Conservation (phyloP, 371 early-diverging fungal species). For the Cokeromyces recurvatus region DNA sequence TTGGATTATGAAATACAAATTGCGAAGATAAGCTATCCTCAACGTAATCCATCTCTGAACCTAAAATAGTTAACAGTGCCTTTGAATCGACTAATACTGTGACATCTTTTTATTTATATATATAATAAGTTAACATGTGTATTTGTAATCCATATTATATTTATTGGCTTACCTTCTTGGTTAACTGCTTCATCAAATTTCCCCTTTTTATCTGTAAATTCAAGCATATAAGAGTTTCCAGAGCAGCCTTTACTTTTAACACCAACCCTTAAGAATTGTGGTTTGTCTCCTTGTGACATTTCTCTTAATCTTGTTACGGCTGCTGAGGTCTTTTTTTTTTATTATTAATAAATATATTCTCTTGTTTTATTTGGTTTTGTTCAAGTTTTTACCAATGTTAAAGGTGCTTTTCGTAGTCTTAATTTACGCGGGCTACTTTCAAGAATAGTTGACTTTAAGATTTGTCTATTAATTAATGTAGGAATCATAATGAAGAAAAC, state of each 20-base stretch:
- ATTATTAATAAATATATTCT: too few species aligned
- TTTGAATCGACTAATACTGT: constrained; percentile 90
- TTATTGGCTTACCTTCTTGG: constrained; percentile 90
- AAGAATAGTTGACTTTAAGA: not conserved
- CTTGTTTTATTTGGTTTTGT: too few species aligned
- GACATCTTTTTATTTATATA: constrained; percentile 60
- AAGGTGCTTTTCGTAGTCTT: constrained; percentile 36
- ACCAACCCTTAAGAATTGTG: constrained; percentile 70
- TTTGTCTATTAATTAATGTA: not conserved
- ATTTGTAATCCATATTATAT: too few species aligned
- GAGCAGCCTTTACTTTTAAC: constrained; percentile 85
- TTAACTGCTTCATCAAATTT: constrained; percentile 87
- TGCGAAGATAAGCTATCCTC: constrained; percentile 83
- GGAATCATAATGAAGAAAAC: constrained; percentile 1
- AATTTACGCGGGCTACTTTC: constrained; percentile 2
- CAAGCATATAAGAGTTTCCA: constrained; percentile 83
- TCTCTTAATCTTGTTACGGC: constrained; percentile 61
- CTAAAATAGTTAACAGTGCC: constrained; percentile 87
- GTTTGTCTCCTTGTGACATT: constrained; percentile 51
- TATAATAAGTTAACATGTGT: too few species aligned
- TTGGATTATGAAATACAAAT: constrained; percentile 95
- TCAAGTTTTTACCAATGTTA: constrained; percentile 25
- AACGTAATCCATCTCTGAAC: constrained; percentile 95
- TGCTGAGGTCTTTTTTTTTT: constrained; percentile 56
- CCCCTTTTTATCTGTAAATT: constrained; percentile 72